A percentile compares a stretch with the other conserved stretches of the same genome.
Evolutionary conservation across 2,329 filamentous ascomycete genomes (phyloP).

Genomic region (Leptographium wingfieldii): DNA sequence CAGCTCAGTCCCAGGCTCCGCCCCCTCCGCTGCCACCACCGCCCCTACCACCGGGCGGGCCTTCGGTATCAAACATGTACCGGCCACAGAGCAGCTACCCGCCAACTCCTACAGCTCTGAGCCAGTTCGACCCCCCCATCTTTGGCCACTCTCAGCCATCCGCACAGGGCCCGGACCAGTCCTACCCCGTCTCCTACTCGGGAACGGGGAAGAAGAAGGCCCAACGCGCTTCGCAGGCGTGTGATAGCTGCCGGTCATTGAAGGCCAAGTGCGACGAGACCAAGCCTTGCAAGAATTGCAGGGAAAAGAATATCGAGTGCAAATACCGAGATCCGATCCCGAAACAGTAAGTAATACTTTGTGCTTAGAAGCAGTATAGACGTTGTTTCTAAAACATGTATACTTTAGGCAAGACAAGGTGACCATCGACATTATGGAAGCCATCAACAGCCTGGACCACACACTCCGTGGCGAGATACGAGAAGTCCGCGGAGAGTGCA

Average conservation of each 20-base stretch:
- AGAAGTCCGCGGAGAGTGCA: not conserved
- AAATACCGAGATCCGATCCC: slow-evolving; percentile 84
- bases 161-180: slow-evolving; percentile 24
- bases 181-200: slow-evolving; percentile 29
- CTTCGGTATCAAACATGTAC: not conserved
- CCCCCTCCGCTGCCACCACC: not conserved
- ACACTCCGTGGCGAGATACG: slow-evolving; percentile 10
- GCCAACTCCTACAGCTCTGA: not conserved
- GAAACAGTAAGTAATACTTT: slow-evolving; percentile 56
- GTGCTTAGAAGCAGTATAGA: not conserved
- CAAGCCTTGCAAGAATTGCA: slow-evolving; percentile 73
- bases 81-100: not conserved
- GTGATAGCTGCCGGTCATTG: slow-evolving; percentile 74
- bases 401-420: slow-evolving; percentile 42
- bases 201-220: slow-evolving; percentile 45
- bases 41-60: not conserved
- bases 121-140: not conserved
- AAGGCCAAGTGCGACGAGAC: slow-evolving; percentile 90
- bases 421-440: slow-evolving; percentile 46
- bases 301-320: slow-evolving; percentile 72
- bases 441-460: slow-evolving; percentile 28
- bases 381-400: not conserved
- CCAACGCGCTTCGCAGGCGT: slow-evolving; percentile 62
- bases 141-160: slow-evolving; percentile 13
- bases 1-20: not conserved